phyloP scores from a whole-genome alignment of 108 stramenopile genomes.

The Cyclotella choctawhatcheeana region DNA sequence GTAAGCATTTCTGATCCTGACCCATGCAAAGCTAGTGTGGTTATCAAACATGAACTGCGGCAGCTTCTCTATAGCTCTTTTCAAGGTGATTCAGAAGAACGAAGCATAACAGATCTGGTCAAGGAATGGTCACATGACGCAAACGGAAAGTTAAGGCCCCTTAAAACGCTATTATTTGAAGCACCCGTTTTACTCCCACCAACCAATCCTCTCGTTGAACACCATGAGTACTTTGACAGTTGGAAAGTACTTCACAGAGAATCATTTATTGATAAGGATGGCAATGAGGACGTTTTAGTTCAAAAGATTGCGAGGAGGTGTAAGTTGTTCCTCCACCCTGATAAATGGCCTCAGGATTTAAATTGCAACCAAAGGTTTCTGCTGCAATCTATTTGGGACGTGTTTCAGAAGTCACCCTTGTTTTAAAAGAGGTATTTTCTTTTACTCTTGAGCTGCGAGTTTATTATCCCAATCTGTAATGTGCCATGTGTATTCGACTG shows the following conservation, averaged over 20 bases:
- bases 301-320: background rate
- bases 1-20: background rate
- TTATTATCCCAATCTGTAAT: too few species aligned
- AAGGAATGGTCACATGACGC: background rate
- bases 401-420: background rate
- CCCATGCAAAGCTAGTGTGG: background rate
- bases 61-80: background rate
- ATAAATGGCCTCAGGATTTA: background rate
- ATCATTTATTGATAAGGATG: background rate
- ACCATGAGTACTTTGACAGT: background rate
- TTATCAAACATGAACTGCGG: background rate
- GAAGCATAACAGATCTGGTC: background rate
- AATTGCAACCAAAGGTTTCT: background rate
- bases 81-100: background rate
- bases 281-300: background rate
- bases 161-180: background rate
- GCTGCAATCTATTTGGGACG: background rate
- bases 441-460: too few species aligned
- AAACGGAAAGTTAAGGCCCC: background rate
- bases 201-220: background rate
- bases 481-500: too few species aligned
- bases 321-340: slow-evolving; percentile 1
- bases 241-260: background rate
- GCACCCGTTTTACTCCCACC: background rate
- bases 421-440: too few species aligned